These are phyloP conservation scores for Lolium perenne DNA, from an alignment of 176 grass and related monocot species.

Conservation along the genomic window DNA sequence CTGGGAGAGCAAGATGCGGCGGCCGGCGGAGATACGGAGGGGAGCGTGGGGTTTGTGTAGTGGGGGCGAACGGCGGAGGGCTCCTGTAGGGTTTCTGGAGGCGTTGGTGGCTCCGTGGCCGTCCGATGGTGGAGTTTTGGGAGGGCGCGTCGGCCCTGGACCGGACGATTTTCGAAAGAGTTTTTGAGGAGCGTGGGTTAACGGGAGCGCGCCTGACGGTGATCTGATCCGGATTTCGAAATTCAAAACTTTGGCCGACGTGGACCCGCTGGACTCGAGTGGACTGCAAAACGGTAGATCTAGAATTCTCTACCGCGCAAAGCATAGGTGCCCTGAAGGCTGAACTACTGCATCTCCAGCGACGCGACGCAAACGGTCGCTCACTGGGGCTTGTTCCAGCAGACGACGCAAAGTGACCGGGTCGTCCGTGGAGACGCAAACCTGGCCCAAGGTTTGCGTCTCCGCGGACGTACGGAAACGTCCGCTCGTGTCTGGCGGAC, in stretches of 20 bases:
- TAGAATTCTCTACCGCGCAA: not conserved
- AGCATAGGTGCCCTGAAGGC: too few species aligned
- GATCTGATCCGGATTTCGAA: conserved; percentile 23
- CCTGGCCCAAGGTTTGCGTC: too few species aligned
- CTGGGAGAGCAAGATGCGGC: not conserved
- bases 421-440: too few species aligned
- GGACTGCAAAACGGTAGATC: not conserved
- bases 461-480: too few species aligned
- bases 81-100: not conserved
- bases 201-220: not conserved
- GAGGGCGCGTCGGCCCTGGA: not conserved
- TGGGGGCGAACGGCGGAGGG: not conserved
- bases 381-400: too few species aligned
- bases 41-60: conserved; percentile 23
- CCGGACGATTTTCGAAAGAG: not conserved
- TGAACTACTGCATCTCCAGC: too few species aligned
- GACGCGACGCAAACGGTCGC: too few species aligned
- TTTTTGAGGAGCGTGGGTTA: not conserved
- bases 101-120: not conserved
- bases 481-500: too few species aligned
- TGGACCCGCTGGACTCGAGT: not conserved
- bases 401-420: too few species aligned
- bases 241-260: not conserved
- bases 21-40: not conserved
- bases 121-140: not conserved